Evolutionary conservation across 345 rosid species (phyloP).

Genomic region (Salix viminalis): DNA sequence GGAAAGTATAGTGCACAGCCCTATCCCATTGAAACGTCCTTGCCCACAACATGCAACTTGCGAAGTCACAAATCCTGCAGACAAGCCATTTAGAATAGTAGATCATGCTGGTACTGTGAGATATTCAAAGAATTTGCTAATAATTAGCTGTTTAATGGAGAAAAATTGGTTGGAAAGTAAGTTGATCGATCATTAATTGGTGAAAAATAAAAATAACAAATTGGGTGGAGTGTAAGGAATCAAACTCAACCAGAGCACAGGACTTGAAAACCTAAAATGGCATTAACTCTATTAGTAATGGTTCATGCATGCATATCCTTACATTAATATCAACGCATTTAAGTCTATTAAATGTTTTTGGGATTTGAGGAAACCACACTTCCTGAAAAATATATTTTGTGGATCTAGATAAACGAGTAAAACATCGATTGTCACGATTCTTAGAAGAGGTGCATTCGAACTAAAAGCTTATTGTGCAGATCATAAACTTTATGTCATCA

Average conservation of each 20-base stretch:
- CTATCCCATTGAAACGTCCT: slow-evolving; percentile 82
- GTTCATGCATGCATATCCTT: neutral
- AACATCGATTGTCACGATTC: fast-evolving
- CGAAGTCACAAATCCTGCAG: slow-evolving; percentile 69
- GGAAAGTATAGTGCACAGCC: slow-evolving; percentile 67
- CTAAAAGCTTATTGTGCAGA: too few relatives aligned
- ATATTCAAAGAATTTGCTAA: neutral
- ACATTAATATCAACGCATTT: neutral
- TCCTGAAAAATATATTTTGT: too few relatives aligned
- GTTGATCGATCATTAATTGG: too few relatives aligned
- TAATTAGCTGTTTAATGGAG: neutral
- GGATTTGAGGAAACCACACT: fast-evolving
- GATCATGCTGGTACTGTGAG: too few relatives aligned
- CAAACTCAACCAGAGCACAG: neutral
- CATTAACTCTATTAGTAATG: neutral
- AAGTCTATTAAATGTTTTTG: neutral
- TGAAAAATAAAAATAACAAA: too few relatives aligned
- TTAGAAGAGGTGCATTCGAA: too few relatives aligned
- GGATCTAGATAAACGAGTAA: too few relatives aligned
- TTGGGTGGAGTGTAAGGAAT: too few relatives aligned
- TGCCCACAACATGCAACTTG: slow-evolving; percentile 91
- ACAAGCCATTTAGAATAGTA: neutral
- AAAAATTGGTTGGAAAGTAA: too few relatives aligned
- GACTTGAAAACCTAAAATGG: neutral
- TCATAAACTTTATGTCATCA: too few relatives aligned